Base-by-base conservation (phyloP, 176 grass and related monocot genomes). In the Phoenix roebelenii region DNA sequence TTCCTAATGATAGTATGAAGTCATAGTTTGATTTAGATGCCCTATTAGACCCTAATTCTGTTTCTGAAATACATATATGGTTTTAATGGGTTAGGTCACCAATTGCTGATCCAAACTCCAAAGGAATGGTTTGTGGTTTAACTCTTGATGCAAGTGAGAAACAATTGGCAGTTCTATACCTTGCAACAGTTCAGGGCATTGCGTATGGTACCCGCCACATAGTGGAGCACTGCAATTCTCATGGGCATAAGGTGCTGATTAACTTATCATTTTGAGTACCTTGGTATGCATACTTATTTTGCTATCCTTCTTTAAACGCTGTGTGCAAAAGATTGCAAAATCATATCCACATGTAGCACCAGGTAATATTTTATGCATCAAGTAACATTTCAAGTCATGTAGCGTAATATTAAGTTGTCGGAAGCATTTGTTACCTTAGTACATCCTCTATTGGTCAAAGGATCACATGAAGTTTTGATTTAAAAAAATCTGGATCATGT, bases 111-210 rank as follows among this genome's bases (percentile, higher is more conserved):
- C 86, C 92, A 23, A 97, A 91, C 72, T 87, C 83, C 49, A 97
- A 90, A 85, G 92, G 92, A 64, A 73, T 88, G 69, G 72, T 97
- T 64, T 87, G 67, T 63, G 87, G 92, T 44, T 78, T 97, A 78
- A 97, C 83, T 70, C 87, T 97, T 49, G 84, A 88, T 79, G 77
- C 87, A 63, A 85, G 78, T 26, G 92, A 97, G 52, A 90, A 97
- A 59, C 61, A 84, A 54, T 63, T 97, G 50, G 83, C 78, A n/a
- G 80, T 87, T 74, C 65, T 97, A 22, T 97, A 97, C 76, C 72
- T 96, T 50, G 92, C 92, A 77, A 85, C 92, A 49, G n/a, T 97
- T 74, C 92, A 97, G 69, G 84, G 78, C 67, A 91, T 97, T 66
- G 87, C 81, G 49, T 97, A 97, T 77, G 92, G 92, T 25, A 91